Conservation (phyloP, 352 stramenopile genomes). For the Aphanomyces astaci region DNA sequence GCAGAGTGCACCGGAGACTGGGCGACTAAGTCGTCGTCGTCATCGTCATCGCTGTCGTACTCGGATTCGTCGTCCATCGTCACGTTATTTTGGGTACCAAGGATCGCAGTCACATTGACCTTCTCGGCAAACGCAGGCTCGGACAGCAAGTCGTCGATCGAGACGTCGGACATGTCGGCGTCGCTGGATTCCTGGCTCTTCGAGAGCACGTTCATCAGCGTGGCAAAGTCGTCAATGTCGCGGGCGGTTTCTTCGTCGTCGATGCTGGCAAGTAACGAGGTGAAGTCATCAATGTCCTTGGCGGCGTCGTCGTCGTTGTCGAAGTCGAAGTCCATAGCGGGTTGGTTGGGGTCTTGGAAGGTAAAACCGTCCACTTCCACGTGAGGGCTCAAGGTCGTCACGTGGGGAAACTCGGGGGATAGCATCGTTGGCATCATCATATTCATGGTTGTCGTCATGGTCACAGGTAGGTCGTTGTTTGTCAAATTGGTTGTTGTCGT, state of each 20-base stretch:
- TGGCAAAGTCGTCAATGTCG: constrained; percentile 20
- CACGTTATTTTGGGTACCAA: constrained; percentile 33
- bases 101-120: not conserved
- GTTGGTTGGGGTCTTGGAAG: constrained; percentile 12
- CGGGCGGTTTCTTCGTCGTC: constrained; percentile 22
- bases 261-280: constrained; percentile 2
- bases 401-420: constrained; percentile 2
- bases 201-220: constrained; percentile 15
- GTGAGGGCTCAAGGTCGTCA: not conserved
- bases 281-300: constrained; percentile 23
- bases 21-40: constrained; percentile 33
- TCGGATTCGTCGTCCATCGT: constrained; percentile 36
- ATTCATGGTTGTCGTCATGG: constrained; percentile 15
- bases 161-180: not conserved
- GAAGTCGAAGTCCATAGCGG: constrained; percentile 1
- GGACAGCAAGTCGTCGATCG: constrained; percentile 6
- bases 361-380: constrained; percentile 15
- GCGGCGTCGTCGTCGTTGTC: constrained; percentile 15
- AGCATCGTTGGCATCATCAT: constrained; percentile 22
- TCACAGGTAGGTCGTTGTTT: constrained; percentile 2
- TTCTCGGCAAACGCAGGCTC: not conserved
- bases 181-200: constrained; percentile 12
- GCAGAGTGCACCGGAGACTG: constrained; percentile 43
- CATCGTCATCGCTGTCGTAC: constrained; percentile 27
- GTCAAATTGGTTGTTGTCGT: not conserved